Conservation (phyloP, 2,329 filamentous ascomycete species). For the Ampelomyces quisqualis region DNA sequence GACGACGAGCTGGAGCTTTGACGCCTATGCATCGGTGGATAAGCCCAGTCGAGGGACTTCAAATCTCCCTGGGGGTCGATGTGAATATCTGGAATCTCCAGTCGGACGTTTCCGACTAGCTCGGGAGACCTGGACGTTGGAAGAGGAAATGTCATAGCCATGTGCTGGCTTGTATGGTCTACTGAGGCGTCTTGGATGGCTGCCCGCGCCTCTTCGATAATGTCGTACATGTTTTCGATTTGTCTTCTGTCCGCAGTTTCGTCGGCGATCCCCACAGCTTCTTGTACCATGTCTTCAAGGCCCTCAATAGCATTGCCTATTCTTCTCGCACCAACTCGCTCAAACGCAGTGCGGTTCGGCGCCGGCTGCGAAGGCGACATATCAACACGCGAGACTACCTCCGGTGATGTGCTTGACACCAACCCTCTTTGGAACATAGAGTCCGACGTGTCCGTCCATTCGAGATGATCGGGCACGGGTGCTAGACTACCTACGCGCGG, state of each 20-base stretch:
- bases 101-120: background rate
- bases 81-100: conserved; percentile 4
- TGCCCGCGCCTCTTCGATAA: conserved; percentile 44
- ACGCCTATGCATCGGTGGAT: conserved; percentile 10
- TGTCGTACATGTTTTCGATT: conserved; percentile 42
- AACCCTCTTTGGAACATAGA: conserved; percentile 12
- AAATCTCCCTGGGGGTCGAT: conserved; percentile 15
- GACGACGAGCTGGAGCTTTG: conserved; percentile 7
- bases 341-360: conserved; percentile 24
- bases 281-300: conserved; percentile 47
- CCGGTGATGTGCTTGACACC: conserved; percentile 10
- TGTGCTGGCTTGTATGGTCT: conserved; percentile 22
- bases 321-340: conserved; percentile 15
- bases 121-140: conserved; percentile 13
- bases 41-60: conserved; percentile 34
- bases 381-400: conserved; percentile 19
- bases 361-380: conserved; percentile 25
- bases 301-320: conserved; percentile 42
- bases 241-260: conserved; percentile 34
- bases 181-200: conserved; percentile 38
- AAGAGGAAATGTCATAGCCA: conserved; percentile 26
- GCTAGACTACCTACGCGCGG: conserved; percentile 22
- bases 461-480: conserved; percentile 27
- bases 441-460: conserved; percentile 20
- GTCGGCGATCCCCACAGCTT: conserved; percentile 44